phyloP scores from a whole-genome alignment of 495 filamentous ascomycete species.

The Talaromyces adpressus region DNA sequence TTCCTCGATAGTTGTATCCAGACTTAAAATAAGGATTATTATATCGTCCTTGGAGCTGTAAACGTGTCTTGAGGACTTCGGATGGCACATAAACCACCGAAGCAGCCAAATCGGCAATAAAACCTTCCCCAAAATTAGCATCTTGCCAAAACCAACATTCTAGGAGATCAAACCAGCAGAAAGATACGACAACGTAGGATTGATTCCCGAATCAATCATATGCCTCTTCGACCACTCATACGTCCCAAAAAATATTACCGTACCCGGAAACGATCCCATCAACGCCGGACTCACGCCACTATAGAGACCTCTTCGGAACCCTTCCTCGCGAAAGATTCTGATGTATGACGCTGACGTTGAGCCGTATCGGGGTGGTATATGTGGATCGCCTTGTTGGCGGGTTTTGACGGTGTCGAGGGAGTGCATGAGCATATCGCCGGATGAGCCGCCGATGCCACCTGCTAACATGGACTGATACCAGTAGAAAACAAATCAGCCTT shows the following conservation, averaged over 20 bases:
- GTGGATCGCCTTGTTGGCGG: constrained; percentile 93
- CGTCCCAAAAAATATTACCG: constrained; percentile 88
- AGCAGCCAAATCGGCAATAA: constrained; percentile 86
- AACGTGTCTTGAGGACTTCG: constrained; percentile 90
- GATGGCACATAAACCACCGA: constrained; percentile 91
- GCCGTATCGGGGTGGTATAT: constrained; percentile 83
- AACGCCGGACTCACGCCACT: constrained; percentile 85
- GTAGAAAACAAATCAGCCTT: neutral
- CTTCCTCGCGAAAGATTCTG: constrained; percentile 90
- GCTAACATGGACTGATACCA: constrained; percentile 78
- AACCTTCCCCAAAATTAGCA: constrained; percentile 37
- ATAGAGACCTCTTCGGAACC: constrained; percentile 81
- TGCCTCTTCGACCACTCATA: constrained; percentile 92
- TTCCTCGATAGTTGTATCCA: constrained; percentile 88
- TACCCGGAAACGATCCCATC: constrained; percentile 88
- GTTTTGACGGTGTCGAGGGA: constrained; percentile 98
- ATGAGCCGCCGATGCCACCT: constrained; percentile 82
- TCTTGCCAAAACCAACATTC: neutral
- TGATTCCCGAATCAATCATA: constrained; percentile 76
- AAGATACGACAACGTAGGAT: constrained; percentile 75
- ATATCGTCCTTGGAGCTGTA: constrained; percentile 88
- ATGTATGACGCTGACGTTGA: constrained; percentile 83
- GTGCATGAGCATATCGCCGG: constrained; percentile 97
- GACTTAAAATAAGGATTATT: constrained; percentile 91
- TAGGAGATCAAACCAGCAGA: constrained; percentile 54